Percentiles rank a stretch among this genome's conserved stretches.
These are phyloP conservation scores for Metschnikowia gelsemii DNA, from an alignment of 805 yeast species.

Conservation along the genomic window DNA sequence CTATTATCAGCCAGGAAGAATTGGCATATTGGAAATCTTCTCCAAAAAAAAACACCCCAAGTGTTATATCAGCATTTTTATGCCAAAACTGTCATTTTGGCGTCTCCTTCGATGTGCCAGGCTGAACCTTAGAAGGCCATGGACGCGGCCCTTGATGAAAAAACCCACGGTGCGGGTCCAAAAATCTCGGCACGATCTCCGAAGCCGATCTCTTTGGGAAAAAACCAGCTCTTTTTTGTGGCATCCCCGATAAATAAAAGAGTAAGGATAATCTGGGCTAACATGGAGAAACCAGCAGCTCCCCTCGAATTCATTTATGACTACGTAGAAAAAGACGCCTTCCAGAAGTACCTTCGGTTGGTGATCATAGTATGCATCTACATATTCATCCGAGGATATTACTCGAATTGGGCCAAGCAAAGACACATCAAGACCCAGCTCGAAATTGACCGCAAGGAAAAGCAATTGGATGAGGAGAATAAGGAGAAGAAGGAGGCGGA, in stretches of 20 bases:
- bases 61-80: too few relatives aligned
- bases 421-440: constrained; percentile 51
- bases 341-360: constrained; percentile 48
- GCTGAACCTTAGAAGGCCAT: too few relatives aligned
- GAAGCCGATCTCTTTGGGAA: background rate
- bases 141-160: too few relatives aligned
- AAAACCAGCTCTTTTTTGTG: background rate
- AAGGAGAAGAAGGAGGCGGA: constrained; percentile 29
- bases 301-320: constrained; percentile 33
- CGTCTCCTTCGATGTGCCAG: too few relatives aligned
- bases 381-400: constrained; percentile 55
- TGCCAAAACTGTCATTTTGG: too few relatives aligned
- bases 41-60: too few relatives aligned
- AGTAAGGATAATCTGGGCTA: background rate
- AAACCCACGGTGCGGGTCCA: constrained; percentile 1
- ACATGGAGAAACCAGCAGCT: constrained; percentile 7
- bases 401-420: constrained; percentile 54
- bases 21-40: too few relatives aligned
- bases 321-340: constrained; percentile 38
- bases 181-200: background rate
- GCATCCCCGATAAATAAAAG: background rate
- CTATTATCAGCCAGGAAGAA: too few relatives aligned
- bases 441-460: constrained; percentile 45
- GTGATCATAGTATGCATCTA: constrained; percentile 59
- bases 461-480: constrained; percentile 35